Conservation (phyloP, 805 yeast species). For the Vanderwaltozyma yarrowii region DNA sequence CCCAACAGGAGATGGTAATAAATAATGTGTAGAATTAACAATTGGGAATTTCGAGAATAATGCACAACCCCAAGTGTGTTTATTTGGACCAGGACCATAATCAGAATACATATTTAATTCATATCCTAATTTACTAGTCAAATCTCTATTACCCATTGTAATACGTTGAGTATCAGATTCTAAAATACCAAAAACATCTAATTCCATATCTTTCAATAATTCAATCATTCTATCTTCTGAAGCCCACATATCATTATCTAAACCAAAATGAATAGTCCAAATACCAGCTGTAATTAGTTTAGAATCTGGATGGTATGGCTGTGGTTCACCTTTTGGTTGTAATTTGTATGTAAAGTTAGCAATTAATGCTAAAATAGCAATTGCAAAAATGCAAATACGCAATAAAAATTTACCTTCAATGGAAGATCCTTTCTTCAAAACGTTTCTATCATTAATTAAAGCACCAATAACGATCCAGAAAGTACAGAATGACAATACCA, state of each 20-base stretch:
- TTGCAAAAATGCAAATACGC: conserved; percentile 9
- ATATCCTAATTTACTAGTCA: conserved; percentile 84
- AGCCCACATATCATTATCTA: conserved; percentile 98
- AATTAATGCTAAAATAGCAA: conserved; percentile 10
- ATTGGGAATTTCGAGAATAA: conserved; percentile 91
- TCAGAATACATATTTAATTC: conserved; percentile 92
- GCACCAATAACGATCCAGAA: conserved; percentile 45
- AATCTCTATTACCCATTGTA: conserved; percentile 90
- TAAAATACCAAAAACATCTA: conserved; percentile 82
- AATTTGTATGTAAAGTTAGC: conserved; percentile 17
- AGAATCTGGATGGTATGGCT: conserved; percentile 57
- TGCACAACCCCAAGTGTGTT: conserved; percentile 98
- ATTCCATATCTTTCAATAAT: conserved; percentile 71
- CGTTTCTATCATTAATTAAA: conserved; percentile 5
- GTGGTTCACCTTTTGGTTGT: conserved; percentile 39
- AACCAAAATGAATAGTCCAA: conserved; percentile 96
- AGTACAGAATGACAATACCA: conserved; percentile 52
- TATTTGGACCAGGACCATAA: conserved; percentile 95
- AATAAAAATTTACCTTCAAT: conserved; percentile 10
- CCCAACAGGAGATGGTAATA: conserved; percentile 94
- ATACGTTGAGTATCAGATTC: conserved; percentile 92
- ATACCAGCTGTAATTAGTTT: conserved; percentile 85
- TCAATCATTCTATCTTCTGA: conserved; percentile 83
- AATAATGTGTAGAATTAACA: conserved; percentile 76
- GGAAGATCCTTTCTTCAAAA: conserved; percentile 1